Base-by-base conservation (phyloP, 176 grass and related monocot genomes). In the Eragrostis curvula region DNA sequence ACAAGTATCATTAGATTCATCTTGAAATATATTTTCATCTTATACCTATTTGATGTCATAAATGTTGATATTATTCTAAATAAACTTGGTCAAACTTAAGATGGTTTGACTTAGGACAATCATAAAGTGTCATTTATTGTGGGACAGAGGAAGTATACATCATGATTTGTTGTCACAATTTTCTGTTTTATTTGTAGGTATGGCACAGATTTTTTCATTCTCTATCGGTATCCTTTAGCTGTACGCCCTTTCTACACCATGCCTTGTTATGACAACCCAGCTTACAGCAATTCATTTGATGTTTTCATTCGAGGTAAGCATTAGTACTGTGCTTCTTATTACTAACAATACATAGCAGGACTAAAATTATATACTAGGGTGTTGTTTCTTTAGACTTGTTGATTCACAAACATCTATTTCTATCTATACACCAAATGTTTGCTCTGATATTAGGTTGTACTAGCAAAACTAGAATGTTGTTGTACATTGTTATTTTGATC, bases 241-340 rank as follows among this genome's bases (percentile, higher is more conserved):
- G 86, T 98, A 7, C 92, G 96, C 27, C 96, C 96, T 2, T 98
- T 98, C 83, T 98, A 98, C 79, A 98, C 96, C 23, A 98, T 96
- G 96, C 96, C 90, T 12, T 98, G 96, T 77, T 91, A 93, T 51
- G 93, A 98, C 73, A 68, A 96, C 49, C 67, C 79, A 21, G 74
- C 75, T 36, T 98, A 98, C 75, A 96, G 88, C 52, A 98, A 98
- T 77, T 98, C 96, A 8, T 98, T 98, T 56, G 93, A 98, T 88
- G 93, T 98, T 40, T 98, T 98, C 56, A 90, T 98, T 88, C 90
- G 96, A 87, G 96, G 96, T 98, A 61, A 83, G 84, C 63, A 66
- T 46, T 45, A 53, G 30, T 24, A 28, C 41, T 63, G 3, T 71
- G 16, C 36, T 69, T 44, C 24, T 45, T 55, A 39, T 74, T 73